A percentile compares a stretch with the other conserved stretches of the same genome.
Conservation (phyloP, 495 filamentous ascomycete genomes). For the Penicillium samsonianum region DNA sequence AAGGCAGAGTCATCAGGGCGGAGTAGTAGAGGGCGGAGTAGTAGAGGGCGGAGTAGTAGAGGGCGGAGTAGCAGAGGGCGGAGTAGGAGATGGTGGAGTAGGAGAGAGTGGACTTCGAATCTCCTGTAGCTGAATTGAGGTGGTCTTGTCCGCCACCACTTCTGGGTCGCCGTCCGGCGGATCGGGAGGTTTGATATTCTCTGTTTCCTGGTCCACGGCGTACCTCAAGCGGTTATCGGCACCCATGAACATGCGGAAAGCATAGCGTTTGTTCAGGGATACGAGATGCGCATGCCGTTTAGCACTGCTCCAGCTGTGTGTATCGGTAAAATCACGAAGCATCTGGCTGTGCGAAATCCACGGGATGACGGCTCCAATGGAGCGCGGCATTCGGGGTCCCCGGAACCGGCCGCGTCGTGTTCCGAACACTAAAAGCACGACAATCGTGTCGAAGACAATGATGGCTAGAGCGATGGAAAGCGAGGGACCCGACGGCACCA, state of each 20-base stretch:
- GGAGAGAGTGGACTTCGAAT: conserved; percentile 9
- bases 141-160: conserved; percentile 17
- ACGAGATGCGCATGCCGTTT: conserved; percentile 35
- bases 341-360: conserved; percentile 46
- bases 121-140: conserved; percentile 23
- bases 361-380: conserved; percentile 42
- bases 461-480: conserved; percentile 36
- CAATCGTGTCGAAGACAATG: conserved; percentile 39
- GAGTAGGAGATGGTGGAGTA: background rate
- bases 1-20: background rate
- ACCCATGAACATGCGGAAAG: conserved; percentile 39
- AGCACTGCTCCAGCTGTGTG: conserved; percentile 35
- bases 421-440: conserved; percentile 43
- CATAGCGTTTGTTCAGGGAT: conserved; percentile 37
- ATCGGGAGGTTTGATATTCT: conserved; percentile 8
- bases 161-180: background rate
- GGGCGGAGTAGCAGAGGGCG: conserved; percentile 2
- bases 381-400: conserved; percentile 42
- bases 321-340: conserved; percentile 39
- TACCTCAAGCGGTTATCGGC: conserved; percentile 39
- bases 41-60: conserved; percentile 5
- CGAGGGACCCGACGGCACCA: conserved; percentile 39
- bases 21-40: background rate
- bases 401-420: conserved; percentile 42
- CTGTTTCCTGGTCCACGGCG: conserved; percentile 41